phyloP scores from a whole-genome alignment of 2,329 filamentous ascomycete species.

The Arthrobotrys entomopaga region DNA sequence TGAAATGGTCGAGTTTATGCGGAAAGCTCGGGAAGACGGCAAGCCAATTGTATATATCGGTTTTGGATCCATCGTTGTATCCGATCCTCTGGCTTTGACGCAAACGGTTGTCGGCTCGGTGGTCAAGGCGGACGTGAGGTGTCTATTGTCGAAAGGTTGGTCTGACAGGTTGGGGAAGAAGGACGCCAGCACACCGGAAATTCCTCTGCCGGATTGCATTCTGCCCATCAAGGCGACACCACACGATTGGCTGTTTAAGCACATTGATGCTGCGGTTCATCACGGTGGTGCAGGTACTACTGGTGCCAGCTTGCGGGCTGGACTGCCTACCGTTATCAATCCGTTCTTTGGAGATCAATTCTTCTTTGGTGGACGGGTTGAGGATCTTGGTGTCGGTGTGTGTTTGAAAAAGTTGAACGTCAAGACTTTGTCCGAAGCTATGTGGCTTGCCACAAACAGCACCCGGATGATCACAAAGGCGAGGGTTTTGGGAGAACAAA shows the following conservation, averaged over 20 bases:
- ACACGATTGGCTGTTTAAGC: conserved; percentile 94
- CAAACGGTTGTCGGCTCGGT: conserved; percentile 94
- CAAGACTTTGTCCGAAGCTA: conserved; percentile 81
- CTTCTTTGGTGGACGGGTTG: conserved; percentile 90
- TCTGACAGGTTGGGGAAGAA: conserved; percentile 80
- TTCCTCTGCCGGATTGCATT: conserved; percentile 80
- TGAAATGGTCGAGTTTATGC: conserved; percentile 82
- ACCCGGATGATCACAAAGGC: conserved; percentile 93
- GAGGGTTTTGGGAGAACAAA: conserved; percentile 81
- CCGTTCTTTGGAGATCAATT: conserved; percentile 98
- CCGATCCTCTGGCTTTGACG: conserved; percentile 86
- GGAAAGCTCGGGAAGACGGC: conserved; percentile 78
- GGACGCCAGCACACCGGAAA: conserved; percentile 70
- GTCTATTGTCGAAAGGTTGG: conserved; percentile 96
- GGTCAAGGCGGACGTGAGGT: conserved; percentile 87
- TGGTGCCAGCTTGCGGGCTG: conserved; percentile 87
- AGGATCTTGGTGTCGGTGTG: conserved; percentile 92
- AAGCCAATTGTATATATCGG: conserved; percentile 98
- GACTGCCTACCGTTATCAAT: conserved; percentile 91
- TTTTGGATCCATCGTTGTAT: conserved; percentile 94
- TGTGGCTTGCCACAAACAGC: conserved; percentile 91
- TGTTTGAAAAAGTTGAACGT: conserved; percentile 89
- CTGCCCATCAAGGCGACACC: conserved; percentile 88
- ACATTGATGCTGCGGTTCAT: conserved; percentile 93
- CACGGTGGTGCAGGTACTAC: conserved; percentile 96